Base-by-base conservation (phyloP, 2,329 filamentous ascomycete genomes). In the Fusarium sp. region DNA sequence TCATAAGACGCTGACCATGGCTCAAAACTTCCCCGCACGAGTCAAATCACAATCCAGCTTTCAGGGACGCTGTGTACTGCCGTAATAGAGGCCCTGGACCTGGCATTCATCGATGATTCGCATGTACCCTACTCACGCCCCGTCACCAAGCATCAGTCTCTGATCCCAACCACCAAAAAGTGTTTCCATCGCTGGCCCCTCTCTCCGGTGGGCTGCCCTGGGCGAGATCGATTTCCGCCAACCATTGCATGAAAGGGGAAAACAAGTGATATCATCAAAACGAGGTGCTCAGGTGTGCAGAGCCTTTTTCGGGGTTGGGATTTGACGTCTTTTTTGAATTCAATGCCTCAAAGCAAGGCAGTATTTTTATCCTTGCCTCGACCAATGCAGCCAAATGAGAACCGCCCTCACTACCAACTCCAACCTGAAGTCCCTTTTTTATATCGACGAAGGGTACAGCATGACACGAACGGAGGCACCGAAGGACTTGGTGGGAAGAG, bases 391-490 rank as follows among this genome's bases (percentile, higher is more conserved):
- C 80, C 79, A 84, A 80, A 81, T 82, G 81, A 82, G 78, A 85
- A 85, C 82, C 83, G 80, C 81, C 80, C 79, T 80, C 80, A 84
- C 79, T 80, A 82, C 83, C 83, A 86, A 85, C 83, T 85, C 82
- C 82, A 77, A 78, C 78, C 79, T 77, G 72, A 78, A 75, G 75
- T 76, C 75, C 75, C 77, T 75, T 82, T 90, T 94, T 90, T 94
- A 97, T 90, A 97, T 95, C 84, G 92, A 93, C 78, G 92, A 96
- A 81, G 93, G 93, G 88, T 97, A 97, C 82, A 97, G 87, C 93
- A 97, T 97, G 82, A 97, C 88, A 82, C 93, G 90, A 84, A 96
- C 91, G 75, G 91, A 93, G 79, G 93, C 92, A 83, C 93, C 93
- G 86, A 98, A 97, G 78, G 91, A 93, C 86, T 93, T 93, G 75